phyloP scores from a whole-genome alignment of 257 asterid genomes.

The Ophiorrhiza pumila region DNA sequence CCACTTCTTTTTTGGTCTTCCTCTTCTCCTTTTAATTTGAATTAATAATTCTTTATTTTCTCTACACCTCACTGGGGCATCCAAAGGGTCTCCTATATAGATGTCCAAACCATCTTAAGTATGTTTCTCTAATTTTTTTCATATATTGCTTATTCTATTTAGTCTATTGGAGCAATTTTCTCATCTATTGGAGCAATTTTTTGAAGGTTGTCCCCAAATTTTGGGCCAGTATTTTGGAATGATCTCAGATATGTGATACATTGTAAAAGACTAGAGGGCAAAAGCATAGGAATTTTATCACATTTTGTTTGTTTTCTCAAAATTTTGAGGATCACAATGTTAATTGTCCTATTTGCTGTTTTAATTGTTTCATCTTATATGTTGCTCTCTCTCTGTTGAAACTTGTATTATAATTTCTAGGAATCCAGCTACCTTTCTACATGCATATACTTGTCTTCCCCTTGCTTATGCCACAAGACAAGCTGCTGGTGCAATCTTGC shows the following conservation, averaged over 20 bases:
- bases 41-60: too few species aligned
- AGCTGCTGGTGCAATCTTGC: conserved; percentile 91
- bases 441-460: conserved; percentile 94
- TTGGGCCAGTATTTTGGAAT: background rate
- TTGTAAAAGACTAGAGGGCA: background rate
- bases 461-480: conserved; percentile 87
- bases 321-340: background rate
- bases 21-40: too few species aligned
- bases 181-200: too few species aligned
- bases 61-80: too few species aligned
- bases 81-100: too few species aligned
- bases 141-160: too few species aligned
- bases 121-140: too few species aligned
- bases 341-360: background rate
- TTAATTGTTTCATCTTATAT: background rate
- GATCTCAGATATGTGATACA: background rate
- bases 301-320: background rate
- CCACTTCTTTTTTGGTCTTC: too few species aligned
- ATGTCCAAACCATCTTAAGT: too few species aligned
- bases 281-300: background rate
- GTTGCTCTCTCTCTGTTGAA: background rate
- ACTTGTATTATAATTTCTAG: conserved; percentile 31
- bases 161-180: too few species aligned
- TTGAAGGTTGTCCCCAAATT: background rate
- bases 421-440: conserved; percentile 96